These are phyloP conservation scores for Desmodesmus armatus DNA, from an alignment of 139 green algal species.

Conservation along the genomic window DNA sequence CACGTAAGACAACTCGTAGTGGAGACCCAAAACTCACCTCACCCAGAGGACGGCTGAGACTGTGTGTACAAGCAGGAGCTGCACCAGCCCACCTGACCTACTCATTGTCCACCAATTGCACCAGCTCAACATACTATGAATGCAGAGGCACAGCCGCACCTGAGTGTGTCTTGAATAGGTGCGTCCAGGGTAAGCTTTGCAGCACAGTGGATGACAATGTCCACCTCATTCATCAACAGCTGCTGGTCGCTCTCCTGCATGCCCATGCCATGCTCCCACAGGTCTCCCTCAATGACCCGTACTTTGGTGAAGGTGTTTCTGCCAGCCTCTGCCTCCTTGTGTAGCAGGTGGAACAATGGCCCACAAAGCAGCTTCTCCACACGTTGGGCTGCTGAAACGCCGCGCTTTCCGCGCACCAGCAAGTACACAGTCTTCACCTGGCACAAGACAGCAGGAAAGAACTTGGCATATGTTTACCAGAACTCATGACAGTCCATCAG, in stretches of 20 bases:
- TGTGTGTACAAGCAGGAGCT: neutral
- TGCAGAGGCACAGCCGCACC: neutral
- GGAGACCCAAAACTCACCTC: neutral
- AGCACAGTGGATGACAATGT: conserved; percentile 41
- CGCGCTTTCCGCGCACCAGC: conserved; percentile 3
- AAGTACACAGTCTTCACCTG: neutral
- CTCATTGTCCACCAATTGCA: neutral
- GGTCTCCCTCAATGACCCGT: conserved; percentile 18
- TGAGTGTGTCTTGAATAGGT: conserved; percentile 53
- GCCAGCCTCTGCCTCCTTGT: neutral
- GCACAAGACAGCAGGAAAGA: too few relatives aligned
- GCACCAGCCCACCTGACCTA: neutral
- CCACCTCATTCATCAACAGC: neutral
- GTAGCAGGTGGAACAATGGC: conserved; percentile 27
- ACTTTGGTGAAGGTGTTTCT: neutral
- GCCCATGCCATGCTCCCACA: neutral
- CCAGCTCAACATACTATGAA: neutral
- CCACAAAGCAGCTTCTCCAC: conserved; percentile 26
- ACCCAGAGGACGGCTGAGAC: neutral
- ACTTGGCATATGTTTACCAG: neutral
- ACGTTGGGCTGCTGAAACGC: neutral
- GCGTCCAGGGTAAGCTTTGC: conserved; percentile 59
- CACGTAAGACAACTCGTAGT: neutral
- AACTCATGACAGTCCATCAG: neutral
- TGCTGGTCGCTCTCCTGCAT: neutral